Percentiles rank a stretch among this genome's conserved stretches.
Evolutionary conservation across 805 yeast species (phyloP).

Genomic region (Candida quercuum): DNA sequence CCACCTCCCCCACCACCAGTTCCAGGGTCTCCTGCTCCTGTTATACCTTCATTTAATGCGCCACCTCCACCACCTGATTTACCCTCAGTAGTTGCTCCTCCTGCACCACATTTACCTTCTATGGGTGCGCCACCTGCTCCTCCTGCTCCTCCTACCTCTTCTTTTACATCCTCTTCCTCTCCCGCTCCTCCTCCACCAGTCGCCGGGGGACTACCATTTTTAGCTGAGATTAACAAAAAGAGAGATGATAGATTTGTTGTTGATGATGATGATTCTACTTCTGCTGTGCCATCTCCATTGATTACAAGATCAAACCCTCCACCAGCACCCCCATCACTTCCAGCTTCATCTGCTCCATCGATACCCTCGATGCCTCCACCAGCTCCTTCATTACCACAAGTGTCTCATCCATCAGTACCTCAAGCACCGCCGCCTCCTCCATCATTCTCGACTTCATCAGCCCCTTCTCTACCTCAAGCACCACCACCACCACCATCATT

Average conservation of each 20-base stretch:
- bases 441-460: conserved; percentile 13
- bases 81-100: conserved; percentile 1
- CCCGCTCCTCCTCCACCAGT: conserved; percentile 3
- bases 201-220: conserved; percentile 38
- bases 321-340: conserved; percentile 17
- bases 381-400: conserved; percentile 18
- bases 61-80: conserved; percentile 5
- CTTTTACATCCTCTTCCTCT: conserved; percentile 11
- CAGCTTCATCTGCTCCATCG: conserved; percentile 19
- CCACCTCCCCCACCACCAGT: conserved; percentile 6
- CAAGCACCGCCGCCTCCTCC: conserved; percentile 12
- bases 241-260: conserved; percentile 41
- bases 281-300: conserved; percentile 6
- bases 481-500: conserved; percentile 6
- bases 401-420: conserved; percentile 11
- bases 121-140: conserved; percentile 9
- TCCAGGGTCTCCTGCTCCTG: conserved; percentile 13
- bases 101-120: conserved; percentile 13
- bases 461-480: conserved; percentile 5
- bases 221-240: conserved; percentile 43
- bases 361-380: conserved; percentile 21
- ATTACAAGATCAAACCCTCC: conserved; percentile 10
- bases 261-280: conserved; percentile 22
- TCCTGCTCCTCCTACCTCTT: conserved; percentile 8
- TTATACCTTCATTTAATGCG: conserved; percentile 16